Evolutionary conservation across 768 basidiomycete species (phyloP).

Genomic region (Infundibulicybe gibba): DNA sequence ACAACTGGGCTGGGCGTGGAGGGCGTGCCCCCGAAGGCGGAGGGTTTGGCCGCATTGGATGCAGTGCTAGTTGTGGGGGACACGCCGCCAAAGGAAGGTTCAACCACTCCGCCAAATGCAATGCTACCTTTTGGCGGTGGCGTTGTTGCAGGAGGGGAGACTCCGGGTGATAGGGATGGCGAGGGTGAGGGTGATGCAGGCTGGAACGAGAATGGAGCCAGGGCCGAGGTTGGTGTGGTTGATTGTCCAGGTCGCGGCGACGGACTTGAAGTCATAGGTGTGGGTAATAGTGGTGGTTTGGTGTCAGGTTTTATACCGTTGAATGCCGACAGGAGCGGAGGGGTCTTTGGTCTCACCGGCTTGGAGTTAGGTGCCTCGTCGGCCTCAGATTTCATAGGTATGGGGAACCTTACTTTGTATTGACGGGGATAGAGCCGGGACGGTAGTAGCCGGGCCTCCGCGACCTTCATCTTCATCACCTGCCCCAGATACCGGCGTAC

Average conservation of each 20-base stretch:
- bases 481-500: conserved; percentile 38
- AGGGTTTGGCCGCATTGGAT: conserved; percentile 5
- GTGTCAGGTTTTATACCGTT: conserved; percentile 7
- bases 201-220: too few species aligned
- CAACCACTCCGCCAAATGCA: too few species aligned
- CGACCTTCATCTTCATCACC: conserved; percentile 42
- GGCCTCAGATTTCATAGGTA: conserved; percentile 20
- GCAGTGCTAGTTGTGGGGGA: neutral
- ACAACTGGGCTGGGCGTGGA: neutral
- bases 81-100: too few species aligned
- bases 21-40: conserved; percentile 1
- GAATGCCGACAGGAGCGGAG: conserved; percentile 38
- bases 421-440: conserved; percentile 37
- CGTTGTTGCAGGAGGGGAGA: neutral
- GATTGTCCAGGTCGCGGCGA: too few species aligned
- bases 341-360: conserved; percentile 41
- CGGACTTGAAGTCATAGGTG: too few species aligned
- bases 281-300: neutral
- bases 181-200: too few species aligned
- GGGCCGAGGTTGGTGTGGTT: too few species aligned
- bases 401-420: conserved; percentile 27
- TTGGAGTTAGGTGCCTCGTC: conserved; percentile 22
- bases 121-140: neutral
- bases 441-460: conserved; percentile 16
- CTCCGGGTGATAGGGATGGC: too few species aligned